Evolutionary conservation across 176 grass and related monocot species (phyloP).

Genomic region (Carex littledalei): DNA sequence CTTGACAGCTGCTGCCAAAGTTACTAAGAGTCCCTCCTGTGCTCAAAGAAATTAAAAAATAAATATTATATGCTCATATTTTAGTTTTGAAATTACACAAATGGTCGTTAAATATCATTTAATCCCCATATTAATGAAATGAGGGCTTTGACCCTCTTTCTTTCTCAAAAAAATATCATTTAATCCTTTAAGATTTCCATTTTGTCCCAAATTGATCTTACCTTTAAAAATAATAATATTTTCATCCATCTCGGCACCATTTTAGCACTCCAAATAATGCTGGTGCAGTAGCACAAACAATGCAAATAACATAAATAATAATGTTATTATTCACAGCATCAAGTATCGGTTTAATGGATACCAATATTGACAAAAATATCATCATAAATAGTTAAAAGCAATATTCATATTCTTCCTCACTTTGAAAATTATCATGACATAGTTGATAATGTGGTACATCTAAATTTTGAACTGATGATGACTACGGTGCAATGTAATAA

Average conservation of each 20-base stretch:
- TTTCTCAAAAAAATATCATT: neutral
- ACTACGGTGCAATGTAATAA: neutral
- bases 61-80: neutral
- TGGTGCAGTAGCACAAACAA: neutral
- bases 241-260: neutral
- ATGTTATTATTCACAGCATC: neutral
- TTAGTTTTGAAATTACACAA: neutral
- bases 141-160: too few relatives aligned
- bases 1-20: neutral
- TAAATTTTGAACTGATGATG: neutral
- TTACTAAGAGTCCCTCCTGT: neutral
- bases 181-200: neutral
- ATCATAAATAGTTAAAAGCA: neutral
- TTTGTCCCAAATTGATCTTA: neutral
- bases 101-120: neutral
- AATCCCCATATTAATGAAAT: neutral
- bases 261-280: neutral
- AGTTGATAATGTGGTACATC: neutral
- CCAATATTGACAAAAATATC: neutral
- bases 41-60: neutral
- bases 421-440: neutral
- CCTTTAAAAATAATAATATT: neutral
- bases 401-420: neutral
- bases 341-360: neutral
- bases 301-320: neutral